Conservation (phyloP, 2,329 filamentous ascomycete species). For the Cordyceps tenuipes region DNA sequence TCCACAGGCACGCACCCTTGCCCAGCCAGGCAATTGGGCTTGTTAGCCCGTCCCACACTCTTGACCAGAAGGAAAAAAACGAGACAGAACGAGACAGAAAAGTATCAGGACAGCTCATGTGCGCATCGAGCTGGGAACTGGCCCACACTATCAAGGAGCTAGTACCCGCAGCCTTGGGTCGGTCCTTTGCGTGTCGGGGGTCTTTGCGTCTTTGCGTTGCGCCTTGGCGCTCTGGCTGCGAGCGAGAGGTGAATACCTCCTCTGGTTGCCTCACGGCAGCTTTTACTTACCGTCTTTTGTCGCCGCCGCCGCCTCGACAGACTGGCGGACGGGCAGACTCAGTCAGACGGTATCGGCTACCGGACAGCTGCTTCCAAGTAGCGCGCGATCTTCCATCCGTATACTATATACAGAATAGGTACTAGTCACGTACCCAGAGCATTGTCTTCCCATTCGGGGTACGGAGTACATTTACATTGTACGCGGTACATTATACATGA, state of each 20-base stretch:
- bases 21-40: conserved; percentile 1
- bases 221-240: neutral
- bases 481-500: neutral
- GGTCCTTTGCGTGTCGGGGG: neutral
- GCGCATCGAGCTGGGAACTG: neutral
- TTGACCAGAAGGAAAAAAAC: conserved; percentile 3
- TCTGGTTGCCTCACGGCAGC: neutral
- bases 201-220: neutral
- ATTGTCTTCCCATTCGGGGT: neutral
- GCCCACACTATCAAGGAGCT: conserved; percentile 6
- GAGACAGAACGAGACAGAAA: neutral
- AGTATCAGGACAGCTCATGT: neutral
- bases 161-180: conserved; percentile 9
- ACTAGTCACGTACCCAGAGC: neutral
- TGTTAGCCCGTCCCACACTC: conserved; percentile 1
- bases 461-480: neutral
- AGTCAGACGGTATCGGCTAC: neutral
- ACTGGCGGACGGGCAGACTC: neutral
- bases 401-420: neutral
- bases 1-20: neutral
- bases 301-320: neutral
- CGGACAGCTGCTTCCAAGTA: neutral
- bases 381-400: neutral
- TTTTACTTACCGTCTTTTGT: conserved; percentile 10
- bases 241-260: neutral